A percentile compares a stretch with the other conserved stretches of the same genome.
These are phyloP conservation scores for Hanseniaspora vineae DNA, from an alignment of 805 yeast species.

Conservation along the genomic window DNA sequence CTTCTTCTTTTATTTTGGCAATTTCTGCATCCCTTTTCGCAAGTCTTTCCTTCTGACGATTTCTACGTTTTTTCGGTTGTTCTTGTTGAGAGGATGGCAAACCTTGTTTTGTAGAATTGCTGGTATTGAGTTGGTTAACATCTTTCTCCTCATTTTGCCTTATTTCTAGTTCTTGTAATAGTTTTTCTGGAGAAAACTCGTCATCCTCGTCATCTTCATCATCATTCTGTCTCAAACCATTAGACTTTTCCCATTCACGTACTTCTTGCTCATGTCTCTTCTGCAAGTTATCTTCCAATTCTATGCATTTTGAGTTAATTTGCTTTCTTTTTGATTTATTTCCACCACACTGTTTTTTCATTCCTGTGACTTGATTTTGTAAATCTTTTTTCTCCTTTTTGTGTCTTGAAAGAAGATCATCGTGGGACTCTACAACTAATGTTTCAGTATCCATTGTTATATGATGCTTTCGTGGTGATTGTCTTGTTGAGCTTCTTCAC, in stretches of 20 bases:
- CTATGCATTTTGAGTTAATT: conserved; percentile 44
- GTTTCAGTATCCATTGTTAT: too few relatives aligned
- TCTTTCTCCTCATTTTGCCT: conserved; percentile 18
- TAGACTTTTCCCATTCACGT: conserved; percentile 9
- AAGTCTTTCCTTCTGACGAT: conserved; percentile 73
- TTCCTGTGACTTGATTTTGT: conserved; percentile 51
- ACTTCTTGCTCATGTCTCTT: conserved; percentile 43
- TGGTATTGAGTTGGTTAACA: conserved; percentile 6
- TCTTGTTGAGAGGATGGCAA: conserved; percentile 4
- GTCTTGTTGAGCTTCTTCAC: too few relatives aligned
- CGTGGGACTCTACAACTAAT: not conserved
- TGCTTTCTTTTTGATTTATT: conserved; percentile 48
- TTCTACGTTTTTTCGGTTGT: conserved; percentile 34
- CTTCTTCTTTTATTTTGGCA: conserved; percentile 49
- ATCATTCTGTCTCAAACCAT: conserved; percentile 6
- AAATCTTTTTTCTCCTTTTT: conserved; percentile 57
- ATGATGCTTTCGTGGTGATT: too few relatives aligned
- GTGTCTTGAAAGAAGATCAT: conserved; percentile 32
- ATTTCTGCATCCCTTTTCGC: conserved; percentile 66
- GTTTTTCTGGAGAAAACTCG: conserved; percentile 52
- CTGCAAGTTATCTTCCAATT: conserved; percentile 44
- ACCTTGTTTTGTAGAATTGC: not conserved
- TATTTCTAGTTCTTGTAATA: conserved; percentile 46
- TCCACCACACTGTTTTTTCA: conserved; percentile 76
- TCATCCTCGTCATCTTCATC: conserved; percentile 28